Conservation (phyloP, 1,139 yeast species). For the Candida labiduridarum region DNA sequence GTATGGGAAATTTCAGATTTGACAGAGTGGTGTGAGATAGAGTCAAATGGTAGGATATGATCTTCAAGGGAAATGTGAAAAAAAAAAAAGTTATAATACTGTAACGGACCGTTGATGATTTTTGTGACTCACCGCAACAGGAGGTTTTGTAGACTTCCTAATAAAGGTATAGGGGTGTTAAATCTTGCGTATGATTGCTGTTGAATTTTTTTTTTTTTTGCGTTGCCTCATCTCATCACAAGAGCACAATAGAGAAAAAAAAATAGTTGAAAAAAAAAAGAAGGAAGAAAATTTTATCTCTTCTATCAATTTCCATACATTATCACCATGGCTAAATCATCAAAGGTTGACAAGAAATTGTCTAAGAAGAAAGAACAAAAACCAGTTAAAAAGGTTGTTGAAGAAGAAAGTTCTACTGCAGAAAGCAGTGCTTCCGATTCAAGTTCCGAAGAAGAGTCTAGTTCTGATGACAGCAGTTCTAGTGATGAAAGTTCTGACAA, state of each 20-base stretch:
- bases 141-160: not conserved
- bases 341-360: conserved; percentile 28
- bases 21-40: conserved; percentile 1
- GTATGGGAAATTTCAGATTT: conserved; percentile 4
- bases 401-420: conserved; percentile 18
- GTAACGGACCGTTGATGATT: not conserved
- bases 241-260: conserved; percentile 7
- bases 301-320: not conserved
- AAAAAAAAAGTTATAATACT: not conserved
- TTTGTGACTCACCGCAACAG: conserved; percentile 4
- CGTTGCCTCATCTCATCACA: conserved; percentile 14
- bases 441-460: conserved; percentile 5
- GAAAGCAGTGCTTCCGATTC: conserved; percentile 10
- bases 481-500: conserved; percentile 7
- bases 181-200: too few species aligned
- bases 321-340: conserved; percentile 32
- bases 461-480: conserved; percentile 5
- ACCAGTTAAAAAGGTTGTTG: conserved; percentile 24
- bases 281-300: not conserved
- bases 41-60: not conserved
- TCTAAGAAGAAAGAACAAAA: conserved; percentile 21
- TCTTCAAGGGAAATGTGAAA: not conserved
- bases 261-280: conserved; percentile 8
- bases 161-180: not conserved
- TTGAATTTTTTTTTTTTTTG: conserved; percentile 4